Percentiles rank a stretch among this genome's conserved stretches.
These are phyloP conservation scores for Pulveroboletus ravenelii DNA, from an alignment of 768 basidiomycete species.

Conservation along the genomic window DNA sequence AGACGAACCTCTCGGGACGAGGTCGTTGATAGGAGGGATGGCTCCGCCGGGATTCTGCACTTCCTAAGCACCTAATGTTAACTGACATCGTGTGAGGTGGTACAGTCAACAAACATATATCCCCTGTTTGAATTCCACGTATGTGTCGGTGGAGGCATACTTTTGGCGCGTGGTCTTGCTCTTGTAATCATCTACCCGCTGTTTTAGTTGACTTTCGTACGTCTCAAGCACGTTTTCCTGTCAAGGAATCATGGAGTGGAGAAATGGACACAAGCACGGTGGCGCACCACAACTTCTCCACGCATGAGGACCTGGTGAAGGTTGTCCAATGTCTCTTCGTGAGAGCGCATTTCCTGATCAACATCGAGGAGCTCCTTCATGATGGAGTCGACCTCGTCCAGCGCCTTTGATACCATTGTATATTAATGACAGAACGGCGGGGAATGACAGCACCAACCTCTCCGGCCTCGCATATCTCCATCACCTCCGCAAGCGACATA, in stretches of 20 bases:
- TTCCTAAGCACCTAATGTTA: conserved; percentile 43
- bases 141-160: conserved; percentile 60
- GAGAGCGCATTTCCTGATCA: conserved; percentile 52
- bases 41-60: conserved; percentile 56
- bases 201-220: conserved; percentile 48
- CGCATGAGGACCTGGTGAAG: conserved; percentile 53
- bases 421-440: not conserved
- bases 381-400: conserved; percentile 56
- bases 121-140: conserved; percentile 55
- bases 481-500: conserved; percentile 56
- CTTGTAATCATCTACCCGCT: conserved; percentile 43
- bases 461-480: conserved; percentile 47
- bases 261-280: not conserved
- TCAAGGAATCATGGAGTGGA: not conserved
- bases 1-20: conserved; percentile 60
- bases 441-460: conserved; percentile 38
- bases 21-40: conserved; percentile 74
- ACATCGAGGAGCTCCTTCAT: conserved; percentile 71
- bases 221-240: conserved; percentile 49
- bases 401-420: conserved; percentile 35
- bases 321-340: conserved; percentile 49
- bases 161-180: conserved; percentile 72
- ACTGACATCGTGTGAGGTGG: not conserved
- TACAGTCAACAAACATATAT: conserved; percentile 53
- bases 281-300: conserved; percentile 57